Percentiles rank a stretch among this genome's conserved stretches.
Evolutionary conservation across 345 rosid species (phyloP).

Genomic region (Anastatica hierochuntica): DNA sequence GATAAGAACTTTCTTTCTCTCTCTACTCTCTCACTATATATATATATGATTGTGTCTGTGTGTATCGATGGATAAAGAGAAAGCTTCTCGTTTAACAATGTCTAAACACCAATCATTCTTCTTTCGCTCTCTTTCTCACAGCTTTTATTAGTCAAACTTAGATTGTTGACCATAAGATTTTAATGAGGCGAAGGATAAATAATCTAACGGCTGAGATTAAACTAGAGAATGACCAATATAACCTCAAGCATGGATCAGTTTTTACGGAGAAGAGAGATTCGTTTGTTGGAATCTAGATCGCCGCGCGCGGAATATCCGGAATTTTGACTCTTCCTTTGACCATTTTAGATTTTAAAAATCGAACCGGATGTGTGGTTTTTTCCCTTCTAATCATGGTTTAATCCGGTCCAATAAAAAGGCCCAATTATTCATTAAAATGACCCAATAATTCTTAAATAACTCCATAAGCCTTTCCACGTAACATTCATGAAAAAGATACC

Average conservation of each 20-base stretch:
- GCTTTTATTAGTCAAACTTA: conserved; percentile 25
- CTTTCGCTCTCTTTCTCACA: background rate
- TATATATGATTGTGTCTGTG: background rate
- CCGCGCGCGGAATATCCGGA: conserved; percentile 30
- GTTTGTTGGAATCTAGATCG: conserved; percentile 16
- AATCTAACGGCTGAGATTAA: conserved; percentile 16
- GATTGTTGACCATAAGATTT: conserved; percentile 15
- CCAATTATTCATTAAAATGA: background rate
- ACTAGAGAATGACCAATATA: background rate
- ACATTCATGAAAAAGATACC: no score
- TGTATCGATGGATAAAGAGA: background rate
- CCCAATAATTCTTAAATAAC: no score
- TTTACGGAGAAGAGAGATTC: conserved; percentile 1
- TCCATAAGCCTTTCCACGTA: no score
- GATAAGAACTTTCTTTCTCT: background rate
- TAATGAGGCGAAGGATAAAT: background rate
- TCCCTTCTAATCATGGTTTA: no score
- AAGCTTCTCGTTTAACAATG: background rate
- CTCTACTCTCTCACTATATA: background rate
- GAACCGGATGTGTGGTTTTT: no score
- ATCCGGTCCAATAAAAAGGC: no score
- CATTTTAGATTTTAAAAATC: no score
- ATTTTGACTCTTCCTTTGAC: conserved; percentile 24
- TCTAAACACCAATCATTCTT: conserved; percentile 29
- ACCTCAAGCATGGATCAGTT: background rate